Conservation (phyloP, 768 basidiomycete species). For the Daedaleopsis sinensis region DNA sequence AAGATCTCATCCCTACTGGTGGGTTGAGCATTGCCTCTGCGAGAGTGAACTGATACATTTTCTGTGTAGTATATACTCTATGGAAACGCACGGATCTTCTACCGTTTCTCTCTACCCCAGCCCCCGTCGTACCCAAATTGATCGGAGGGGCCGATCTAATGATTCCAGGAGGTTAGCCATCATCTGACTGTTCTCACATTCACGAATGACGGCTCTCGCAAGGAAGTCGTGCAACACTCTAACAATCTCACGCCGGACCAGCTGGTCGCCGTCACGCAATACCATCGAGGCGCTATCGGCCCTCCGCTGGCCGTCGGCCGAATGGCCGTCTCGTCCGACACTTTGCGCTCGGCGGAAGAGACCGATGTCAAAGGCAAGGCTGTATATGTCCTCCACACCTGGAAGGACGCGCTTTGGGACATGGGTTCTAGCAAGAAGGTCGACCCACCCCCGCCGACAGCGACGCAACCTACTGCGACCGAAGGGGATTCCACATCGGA, state of each 20-base stretch:
- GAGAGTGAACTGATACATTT: too few species aligned
- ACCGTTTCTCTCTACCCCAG: slow-evolving; percentile 71
- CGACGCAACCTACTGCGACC: background rate
- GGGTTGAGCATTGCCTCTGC: slow-evolving; percentile 10
- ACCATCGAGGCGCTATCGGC: slow-evolving; percentile 41
- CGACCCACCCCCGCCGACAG: slow-evolving; percentile 52
- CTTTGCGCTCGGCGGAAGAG: slow-evolving; percentile 38
- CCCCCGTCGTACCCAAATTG: slow-evolving; percentile 70
- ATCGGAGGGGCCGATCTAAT: slow-evolving; percentile 85
- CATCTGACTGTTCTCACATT: background rate
- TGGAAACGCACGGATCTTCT: slow-evolving; percentile 75
- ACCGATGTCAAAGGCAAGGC: slow-evolving; percentile 76
- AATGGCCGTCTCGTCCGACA: slow-evolving; percentile 59
- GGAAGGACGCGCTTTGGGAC: slow-evolving; percentile 77
- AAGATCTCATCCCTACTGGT: slow-evolving; percentile 75
- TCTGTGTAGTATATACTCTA: slow-evolving; percentile 71
- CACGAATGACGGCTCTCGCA: slow-evolving; percentile 22
- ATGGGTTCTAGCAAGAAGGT: slow-evolving; percentile 53
- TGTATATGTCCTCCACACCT: slow-evolving; percentile 70
- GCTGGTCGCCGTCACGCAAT: slow-evolving; percentile 66
- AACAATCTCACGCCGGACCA: slow-evolving; percentile 46
- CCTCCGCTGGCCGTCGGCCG: slow-evolving; percentile 77
- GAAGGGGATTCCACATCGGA: background rate
- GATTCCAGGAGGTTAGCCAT: slow-evolving; percentile 76
- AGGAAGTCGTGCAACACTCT: slow-evolving; percentile 63